Evolutionary conservation across 495 filamentous ascomycete species (phyloP).

Genomic region (Rhizodiscina lignyota): DNA sequence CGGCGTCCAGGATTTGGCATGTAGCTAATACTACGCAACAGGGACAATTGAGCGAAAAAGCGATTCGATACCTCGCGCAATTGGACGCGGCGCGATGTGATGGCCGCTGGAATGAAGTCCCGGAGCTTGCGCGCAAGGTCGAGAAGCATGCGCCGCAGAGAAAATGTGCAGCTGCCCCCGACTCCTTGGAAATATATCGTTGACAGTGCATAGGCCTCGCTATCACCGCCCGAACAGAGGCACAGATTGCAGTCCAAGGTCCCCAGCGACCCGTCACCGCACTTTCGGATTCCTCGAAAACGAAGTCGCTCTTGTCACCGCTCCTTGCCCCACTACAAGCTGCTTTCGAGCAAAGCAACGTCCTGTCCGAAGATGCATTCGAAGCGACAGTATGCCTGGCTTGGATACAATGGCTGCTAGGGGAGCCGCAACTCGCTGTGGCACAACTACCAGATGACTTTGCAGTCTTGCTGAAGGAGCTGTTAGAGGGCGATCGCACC

Average conservation of each 20-base stretch:
- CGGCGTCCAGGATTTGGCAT: slow-evolving; percentile 3
- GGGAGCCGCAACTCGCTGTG: slow-evolving; percentile 45
- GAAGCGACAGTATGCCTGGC: slow-evolving; percentile 67
- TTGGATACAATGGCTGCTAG: slow-evolving; percentile 65
- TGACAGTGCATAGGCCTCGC: slow-evolving; percentile 41
- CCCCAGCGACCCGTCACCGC: slow-evolving; percentile 19
- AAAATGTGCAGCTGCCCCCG: slow-evolving; percentile 43
- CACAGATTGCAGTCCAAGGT: slow-evolving; percentile 37
- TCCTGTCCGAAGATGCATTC: slow-evolving; percentile 49
- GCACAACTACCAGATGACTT: slow-evolving; percentile 46
- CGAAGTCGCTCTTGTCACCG: too few species aligned
- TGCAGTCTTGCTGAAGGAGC: slow-evolving; percentile 32
- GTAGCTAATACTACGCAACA: too few species aligned
- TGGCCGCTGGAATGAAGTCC: slow-evolving; percentile 77
- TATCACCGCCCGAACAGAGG: slow-evolving; percentile 57
- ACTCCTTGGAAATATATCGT: not conserved
- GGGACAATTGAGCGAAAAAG: slow-evolving; percentile 58
- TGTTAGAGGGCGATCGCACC: slow-evolving; percentile 27
- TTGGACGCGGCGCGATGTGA: slow-evolving; percentile 78
- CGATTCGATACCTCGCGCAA: slow-evolving; percentile 55
- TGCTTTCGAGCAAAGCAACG: slow-evolving; percentile 45
- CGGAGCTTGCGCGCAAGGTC: slow-evolving; percentile 78
- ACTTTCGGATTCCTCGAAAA: slow-evolving; percentile 38
- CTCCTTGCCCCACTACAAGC: slow-evolving; percentile 40
- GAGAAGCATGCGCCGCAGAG: slow-evolving; percentile 82